phyloP scores from a whole-genome alignment of 1,139 yeast species.

The Saccharomyces uvarum region DNA sequence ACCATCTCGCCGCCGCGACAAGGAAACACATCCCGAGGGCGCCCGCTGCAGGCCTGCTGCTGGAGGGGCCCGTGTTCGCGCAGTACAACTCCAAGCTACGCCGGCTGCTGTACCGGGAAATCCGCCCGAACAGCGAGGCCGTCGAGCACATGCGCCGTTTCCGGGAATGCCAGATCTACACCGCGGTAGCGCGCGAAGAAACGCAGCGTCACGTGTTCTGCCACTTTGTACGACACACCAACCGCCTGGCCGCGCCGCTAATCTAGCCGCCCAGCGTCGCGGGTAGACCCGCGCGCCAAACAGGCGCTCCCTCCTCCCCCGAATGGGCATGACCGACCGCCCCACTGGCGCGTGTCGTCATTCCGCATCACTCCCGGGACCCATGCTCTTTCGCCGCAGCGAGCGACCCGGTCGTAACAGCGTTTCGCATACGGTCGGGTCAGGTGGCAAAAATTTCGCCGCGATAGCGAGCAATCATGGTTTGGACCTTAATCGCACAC shows the following conservation, averaged over 20 bases:
- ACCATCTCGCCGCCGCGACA: not conserved
- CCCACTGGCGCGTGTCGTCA: not conserved
- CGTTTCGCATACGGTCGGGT: not conserved
- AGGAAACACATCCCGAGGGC: slow-evolving; percentile 2
- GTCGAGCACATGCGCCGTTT: slow-evolving; percentile 1
- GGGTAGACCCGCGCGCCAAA: not conserved
- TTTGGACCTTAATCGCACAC: not conserved
- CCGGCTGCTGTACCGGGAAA: not conserved
- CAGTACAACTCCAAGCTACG: slow-evolving; percentile 2
- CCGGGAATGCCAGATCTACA: not conserved
- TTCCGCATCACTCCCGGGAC: not conserved
- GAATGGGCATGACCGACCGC: not conserved
- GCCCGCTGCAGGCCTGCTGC: not conserved
- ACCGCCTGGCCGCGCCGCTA: not conserved
- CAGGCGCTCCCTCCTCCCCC: too few species aligned
- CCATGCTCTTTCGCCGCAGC: not conserved
- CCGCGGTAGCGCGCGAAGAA: not conserved
- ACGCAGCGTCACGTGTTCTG: not conserved
- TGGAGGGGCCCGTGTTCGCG: slow-evolving; percentile 2
- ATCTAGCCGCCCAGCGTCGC: slow-evolving; percentile 1
- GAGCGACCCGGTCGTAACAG: too few species aligned
- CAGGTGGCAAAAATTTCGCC: not conserved
- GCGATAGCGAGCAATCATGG: not conserved
- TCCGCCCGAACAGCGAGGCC: not conserved
- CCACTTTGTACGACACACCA: not conserved